phyloP scores from a whole-genome alignment of 495 filamentous ascomycete species.

The Melanomma pulvis-pyrius region DNA sequence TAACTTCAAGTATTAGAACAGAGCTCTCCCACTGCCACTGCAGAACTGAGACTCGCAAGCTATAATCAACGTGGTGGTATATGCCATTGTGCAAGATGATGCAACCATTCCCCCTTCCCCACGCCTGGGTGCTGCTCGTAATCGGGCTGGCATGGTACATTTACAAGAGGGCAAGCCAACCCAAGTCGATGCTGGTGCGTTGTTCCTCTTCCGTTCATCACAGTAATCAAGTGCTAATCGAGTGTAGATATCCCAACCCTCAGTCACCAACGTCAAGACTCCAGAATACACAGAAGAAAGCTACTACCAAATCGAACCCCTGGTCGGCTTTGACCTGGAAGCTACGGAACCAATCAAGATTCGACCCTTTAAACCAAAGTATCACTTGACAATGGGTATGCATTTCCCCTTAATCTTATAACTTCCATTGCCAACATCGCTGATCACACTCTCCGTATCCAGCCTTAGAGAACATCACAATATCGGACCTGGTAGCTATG shows the following conservation, averaged over 20 bases:
- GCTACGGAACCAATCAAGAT: conserved; percentile 62
- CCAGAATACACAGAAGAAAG: conserved; percentile 12
- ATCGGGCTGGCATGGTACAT: conserved; percentile 3
- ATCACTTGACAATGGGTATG: conserved; percentile 73
- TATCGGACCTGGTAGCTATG: conserved; percentile 66
- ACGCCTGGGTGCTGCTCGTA: conserved; percentile 11
- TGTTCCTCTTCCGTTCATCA: neutral
- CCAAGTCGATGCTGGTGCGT: neutral
- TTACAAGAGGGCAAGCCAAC: neutral
- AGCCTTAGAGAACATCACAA: conserved; percentile 56
- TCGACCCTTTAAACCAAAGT: conserved; percentile 70
- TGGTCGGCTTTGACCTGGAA: conserved; percentile 63
- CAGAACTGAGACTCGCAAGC: neutral
- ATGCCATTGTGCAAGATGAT: neutral
- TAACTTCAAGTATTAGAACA: neutral
- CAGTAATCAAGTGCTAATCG: neutral
- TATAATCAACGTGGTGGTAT: neutral
- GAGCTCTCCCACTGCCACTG: neutral
- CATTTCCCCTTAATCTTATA: neutral
- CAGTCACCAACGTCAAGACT: neutral
- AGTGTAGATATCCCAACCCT: neutral
- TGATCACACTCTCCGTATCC: neutral
- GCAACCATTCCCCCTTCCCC: neutral
- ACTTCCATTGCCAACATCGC: conserved; percentile 2
- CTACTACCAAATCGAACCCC: conserved; percentile 54